phyloP scores from a whole-genome alignment of 2,329 filamentous ascomycete species.

The Ophiostoma piceae region DNA sequence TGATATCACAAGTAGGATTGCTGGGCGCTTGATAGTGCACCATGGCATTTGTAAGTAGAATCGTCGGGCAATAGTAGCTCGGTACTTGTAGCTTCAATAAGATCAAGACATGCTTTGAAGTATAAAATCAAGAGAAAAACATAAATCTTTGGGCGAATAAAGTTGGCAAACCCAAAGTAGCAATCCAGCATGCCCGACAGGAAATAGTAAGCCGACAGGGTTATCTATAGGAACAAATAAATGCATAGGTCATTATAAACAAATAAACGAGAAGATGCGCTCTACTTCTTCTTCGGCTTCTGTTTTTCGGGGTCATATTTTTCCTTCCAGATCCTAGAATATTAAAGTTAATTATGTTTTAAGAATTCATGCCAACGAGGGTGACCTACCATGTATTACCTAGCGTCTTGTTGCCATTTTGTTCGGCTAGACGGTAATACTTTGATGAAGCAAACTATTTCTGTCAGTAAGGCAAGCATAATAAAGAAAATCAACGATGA shows the following conservation, averaged over 20 bases:
- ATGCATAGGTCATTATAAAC: background rate
- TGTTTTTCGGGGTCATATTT: constrained; percentile 65
- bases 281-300: constrained; percentile 37
- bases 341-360: background rate
- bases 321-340: constrained; percentile 89
- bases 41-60: background rate
- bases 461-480: constrained; percentile 40
- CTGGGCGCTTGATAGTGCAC: background rate
- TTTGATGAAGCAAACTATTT: constrained; percentile 70
- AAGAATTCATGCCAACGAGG: background rate
- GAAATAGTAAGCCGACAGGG: background rate
- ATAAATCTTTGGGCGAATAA: background rate
- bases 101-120: background rate
- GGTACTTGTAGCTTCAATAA: background rate
- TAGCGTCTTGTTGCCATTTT: constrained; percentile 80
- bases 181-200: background rate
- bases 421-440: constrained; percentile 87
- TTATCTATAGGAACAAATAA: background rate
- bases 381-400: constrained; percentile 86
- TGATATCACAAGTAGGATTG: background rate
- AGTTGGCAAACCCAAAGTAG: background rate
- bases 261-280: background rate
- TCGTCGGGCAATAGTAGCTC: too few relatives aligned
- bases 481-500: background rate
- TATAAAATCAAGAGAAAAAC: background rate